Evolutionary conservation across 495 filamentous ascomycete species (phyloP), one percentile per base, ranked within the genome.

Genomic region (Aspergillus mulundensis): DNA sequence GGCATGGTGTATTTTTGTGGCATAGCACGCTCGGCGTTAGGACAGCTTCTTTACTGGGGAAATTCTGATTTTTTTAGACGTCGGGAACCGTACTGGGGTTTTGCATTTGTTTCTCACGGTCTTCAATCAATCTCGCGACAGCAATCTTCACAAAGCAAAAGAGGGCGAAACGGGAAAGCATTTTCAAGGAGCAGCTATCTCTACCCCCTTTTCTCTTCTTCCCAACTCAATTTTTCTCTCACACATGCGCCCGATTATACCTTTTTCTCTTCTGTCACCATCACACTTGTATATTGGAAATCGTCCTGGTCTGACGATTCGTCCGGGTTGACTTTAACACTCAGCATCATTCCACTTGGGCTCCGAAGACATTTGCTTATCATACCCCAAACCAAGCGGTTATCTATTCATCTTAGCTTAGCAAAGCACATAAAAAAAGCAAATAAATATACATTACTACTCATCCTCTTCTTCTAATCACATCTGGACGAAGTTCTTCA

Each of bases 21-120:
- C 63, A 63, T 66, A 66, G 63, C 63, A 61, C 63, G 56, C 63
- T 61, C 61, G 63, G 62, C 58, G 62, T 65, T 65, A 47, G 59
- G 62, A 57, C 44, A 50, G 32, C 21, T 50, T n/a, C 38, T 41
- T 46, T 47, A 49, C 50, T 54, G 48, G 42, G 41, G 38, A 40
- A 40, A 28, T 57, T 56, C 49, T 48, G 39, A 44, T 60, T 46
- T 54, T 46, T 46, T 18, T 64, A 64, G 62, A 64, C 62, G 56
- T 54, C 39, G 50, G 51, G 56, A 59, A 54, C 57, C 54, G 54
- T 59, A 56, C 47, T 54, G 58, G 54, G 62, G 58, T 4, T 4
- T 36, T 59, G 58, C 55, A 64, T 61, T 56, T 64, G 58, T 64
- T 58, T 61, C 45, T 61, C 48, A 56, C 39, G 62, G 56, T 61